Evolutionary conservation across 192 early-diverging fungal species (phyloP).

Genomic region (Backusella parvicylindrica): DNA sequence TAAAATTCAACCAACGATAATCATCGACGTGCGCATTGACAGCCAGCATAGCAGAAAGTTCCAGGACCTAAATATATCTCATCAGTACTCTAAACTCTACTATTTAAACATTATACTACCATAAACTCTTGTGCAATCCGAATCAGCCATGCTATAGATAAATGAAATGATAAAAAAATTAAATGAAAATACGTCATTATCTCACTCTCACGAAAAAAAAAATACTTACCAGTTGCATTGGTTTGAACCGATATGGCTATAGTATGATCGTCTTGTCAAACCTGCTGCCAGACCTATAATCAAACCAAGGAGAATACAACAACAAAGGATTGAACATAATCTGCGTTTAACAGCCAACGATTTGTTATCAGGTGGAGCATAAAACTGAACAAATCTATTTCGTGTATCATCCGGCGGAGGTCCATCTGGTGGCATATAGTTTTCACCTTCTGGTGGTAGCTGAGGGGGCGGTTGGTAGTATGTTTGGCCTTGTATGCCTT

Average conservation of each 20-base stretch:
- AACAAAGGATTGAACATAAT: not conserved
- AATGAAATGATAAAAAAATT: not conserved
- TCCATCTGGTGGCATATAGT: not conserved
- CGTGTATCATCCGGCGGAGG: not conserved
- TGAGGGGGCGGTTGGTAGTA: constrained; percentile 24
- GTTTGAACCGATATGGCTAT: not conserved
- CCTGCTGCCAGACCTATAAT: constrained; percentile 21
- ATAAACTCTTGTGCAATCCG: not conserved
- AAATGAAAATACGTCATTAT: not conserved
- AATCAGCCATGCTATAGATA: not conserved
- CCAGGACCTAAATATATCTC: not conserved
- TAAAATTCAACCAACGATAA: not conserved
- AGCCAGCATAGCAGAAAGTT: not conserved
- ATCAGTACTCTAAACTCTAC: not conserved
- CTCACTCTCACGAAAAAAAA: not conserved
- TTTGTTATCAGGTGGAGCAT: constrained; percentile 18
- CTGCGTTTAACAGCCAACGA: constrained; percentile 11
- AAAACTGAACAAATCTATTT: constrained; percentile 3
- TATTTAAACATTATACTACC: not conserved
- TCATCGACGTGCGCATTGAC: constrained; percentile 10
- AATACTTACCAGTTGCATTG: constrained; percentile 4
- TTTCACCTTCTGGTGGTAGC: not conserved
- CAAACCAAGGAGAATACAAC: constrained; percentile 5
- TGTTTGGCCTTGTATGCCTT: not conserved
- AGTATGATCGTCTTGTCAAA: not conserved